A percentile compares a stretch with the other conserved stretches of the same genome.
phyloP scores from a whole-genome alignment of 1,284 basidiomycete genomes.

The Rhodofomes roseus region DNA sequence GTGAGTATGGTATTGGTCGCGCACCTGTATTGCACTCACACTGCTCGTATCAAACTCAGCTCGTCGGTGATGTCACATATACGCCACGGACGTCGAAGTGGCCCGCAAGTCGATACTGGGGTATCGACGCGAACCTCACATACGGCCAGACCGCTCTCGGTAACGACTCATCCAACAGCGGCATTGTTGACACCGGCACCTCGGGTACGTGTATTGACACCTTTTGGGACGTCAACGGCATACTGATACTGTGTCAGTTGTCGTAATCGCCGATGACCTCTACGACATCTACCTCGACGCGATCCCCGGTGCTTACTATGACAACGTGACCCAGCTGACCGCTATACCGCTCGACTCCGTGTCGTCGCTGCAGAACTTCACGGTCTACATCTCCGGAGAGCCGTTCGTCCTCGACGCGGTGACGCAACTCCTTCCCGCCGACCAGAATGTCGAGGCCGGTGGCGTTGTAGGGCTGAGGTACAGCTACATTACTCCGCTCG shows the following conservation, averaged over 20 bases:
- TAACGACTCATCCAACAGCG: no score
- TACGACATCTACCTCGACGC: no score
- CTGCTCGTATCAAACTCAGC: slow-evolving; percentile 15
- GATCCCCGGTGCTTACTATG: slow-evolving; percentile 47
- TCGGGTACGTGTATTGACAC: no score
- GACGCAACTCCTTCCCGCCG: slow-evolving; percentile 57
- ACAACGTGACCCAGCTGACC: slow-evolving; percentile 49
- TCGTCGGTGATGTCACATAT: slow-evolving; percentile 44
- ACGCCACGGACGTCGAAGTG: slow-evolving; percentile 45
- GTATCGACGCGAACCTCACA: slow-evolving; percentile 45
- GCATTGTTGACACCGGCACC: no score
- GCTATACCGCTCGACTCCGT: slow-evolving; percentile 49
- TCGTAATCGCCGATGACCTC: no score
- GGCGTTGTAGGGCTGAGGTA: slow-evolving; percentile 43
- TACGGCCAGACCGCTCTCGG: slow-evolving; percentile 40
- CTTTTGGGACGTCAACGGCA: no score
- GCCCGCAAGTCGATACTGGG: slow-evolving; percentile 48
- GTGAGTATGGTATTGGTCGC: slow-evolving; percentile 14
- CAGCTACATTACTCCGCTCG: slow-evolving; percentile 45
- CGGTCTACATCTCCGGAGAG: slow-evolving; percentile 46
- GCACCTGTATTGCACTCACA: not conserved
- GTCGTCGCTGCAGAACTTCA: slow-evolving; percentile 45
- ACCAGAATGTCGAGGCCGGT: slow-evolving; percentile 52
- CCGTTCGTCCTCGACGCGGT: slow-evolving; percentile 46
- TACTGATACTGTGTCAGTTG: no score